Conservation (phyloP, 2,329 filamentous ascomycete species). For the Aspergillus hortae region DNA sequence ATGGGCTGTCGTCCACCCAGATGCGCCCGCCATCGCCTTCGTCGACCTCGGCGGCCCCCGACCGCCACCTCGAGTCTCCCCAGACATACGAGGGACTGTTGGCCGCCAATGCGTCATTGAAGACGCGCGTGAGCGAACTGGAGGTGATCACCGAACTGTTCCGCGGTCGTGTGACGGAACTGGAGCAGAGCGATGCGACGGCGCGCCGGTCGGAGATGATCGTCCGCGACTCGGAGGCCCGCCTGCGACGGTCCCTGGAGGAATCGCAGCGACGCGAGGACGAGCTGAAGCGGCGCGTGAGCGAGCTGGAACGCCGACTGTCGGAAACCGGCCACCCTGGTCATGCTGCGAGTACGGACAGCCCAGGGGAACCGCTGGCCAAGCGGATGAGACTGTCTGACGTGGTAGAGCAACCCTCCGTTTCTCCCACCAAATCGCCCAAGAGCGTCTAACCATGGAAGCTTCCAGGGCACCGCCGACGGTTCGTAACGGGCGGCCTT, state of each 20-base stretch:
- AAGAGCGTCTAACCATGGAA: conserved; percentile 25
- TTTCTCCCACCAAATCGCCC: conserved; percentile 31
- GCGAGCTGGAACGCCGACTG: conserved; percentile 65
- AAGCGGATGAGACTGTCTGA: conserved; percentile 58
- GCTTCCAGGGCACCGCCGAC: conserved; percentile 6
- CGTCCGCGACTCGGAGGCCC: conserved; percentile 52
- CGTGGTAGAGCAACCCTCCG: conserved; percentile 44
- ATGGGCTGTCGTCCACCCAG: conserved; percentile 49
- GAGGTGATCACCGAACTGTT: conserved; percentile 91
- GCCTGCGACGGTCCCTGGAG: conserved; percentile 63
- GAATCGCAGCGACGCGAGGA: conserved; percentile 76
- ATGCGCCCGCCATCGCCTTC: conserved; percentile 59
- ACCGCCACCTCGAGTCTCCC: conserved; percentile 65
- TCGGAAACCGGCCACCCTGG: conserved; percentile 26
- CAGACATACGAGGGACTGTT: conserved; percentile 78
- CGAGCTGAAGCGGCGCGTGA: conserved; percentile 75
- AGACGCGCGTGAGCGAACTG: conserved; percentile 90
- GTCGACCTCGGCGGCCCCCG: conserved; percentile 54
- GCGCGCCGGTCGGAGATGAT: conserved; percentile 59
- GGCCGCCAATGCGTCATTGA: conserved; percentile 78
- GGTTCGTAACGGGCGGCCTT: conserved; percentile 10
- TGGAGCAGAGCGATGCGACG: conserved; percentile 72
- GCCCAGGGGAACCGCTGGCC: conserved; percentile 45
- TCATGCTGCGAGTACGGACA: conserved; percentile 18
- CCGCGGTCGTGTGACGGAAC: conserved; percentile 67